Conservation (phyloP, 2,329 filamentous ascomycete genomes). For the Grosmannia serpens region DNA sequence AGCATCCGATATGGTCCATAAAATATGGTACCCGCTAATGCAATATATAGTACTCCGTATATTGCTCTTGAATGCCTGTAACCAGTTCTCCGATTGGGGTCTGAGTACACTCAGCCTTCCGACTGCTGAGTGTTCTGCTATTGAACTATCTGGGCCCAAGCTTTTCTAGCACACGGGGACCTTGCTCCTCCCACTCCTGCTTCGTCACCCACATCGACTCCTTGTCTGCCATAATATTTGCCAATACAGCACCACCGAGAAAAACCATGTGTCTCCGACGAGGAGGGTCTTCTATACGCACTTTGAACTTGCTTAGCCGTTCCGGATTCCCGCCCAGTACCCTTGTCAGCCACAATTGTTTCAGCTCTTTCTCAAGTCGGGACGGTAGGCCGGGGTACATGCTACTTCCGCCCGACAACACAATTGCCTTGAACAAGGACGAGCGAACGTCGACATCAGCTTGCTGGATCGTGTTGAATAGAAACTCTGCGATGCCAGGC, state of each 20-base stretch:
- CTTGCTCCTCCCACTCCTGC: conserved; percentile 93
- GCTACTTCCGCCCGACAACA: conserved; percentile 90
- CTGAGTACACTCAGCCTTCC: no score
- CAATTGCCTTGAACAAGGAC: conserved; percentile 93
- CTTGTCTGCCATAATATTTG: conserved; percentile 98
- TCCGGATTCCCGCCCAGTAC: conserved; percentile 87
- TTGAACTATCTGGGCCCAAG: conserved; percentile 56
- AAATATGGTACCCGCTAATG: neutral
- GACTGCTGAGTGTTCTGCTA: neutral
- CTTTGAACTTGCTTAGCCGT: conserved; percentile 96
- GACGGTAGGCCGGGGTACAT: conserved; percentile 98
- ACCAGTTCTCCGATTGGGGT: no score
- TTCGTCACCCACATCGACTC: conserved; percentile 98
- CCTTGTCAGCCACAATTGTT: conserved; percentile 93
- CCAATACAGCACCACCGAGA: conserved; percentile 87
- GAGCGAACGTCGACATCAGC: conserved; percentile 92
- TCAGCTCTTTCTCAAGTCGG: conserved; percentile 92
- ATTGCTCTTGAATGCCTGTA: no score
- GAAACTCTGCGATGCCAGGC: conserved; percentile 88
- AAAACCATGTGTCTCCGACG: conserved; percentile 98
- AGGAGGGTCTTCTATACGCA: conserved; percentile 95
- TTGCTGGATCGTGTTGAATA: conserved; percentile 97
- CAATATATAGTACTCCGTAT: no score
- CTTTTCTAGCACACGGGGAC: conserved; percentile 75
- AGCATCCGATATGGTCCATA: no score